Evolutionary conservation across 306 rosid species (phyloP), one percentile per base, ranked within the genome.

Genomic region (Dalbergia cochinchinensis): DNA sequence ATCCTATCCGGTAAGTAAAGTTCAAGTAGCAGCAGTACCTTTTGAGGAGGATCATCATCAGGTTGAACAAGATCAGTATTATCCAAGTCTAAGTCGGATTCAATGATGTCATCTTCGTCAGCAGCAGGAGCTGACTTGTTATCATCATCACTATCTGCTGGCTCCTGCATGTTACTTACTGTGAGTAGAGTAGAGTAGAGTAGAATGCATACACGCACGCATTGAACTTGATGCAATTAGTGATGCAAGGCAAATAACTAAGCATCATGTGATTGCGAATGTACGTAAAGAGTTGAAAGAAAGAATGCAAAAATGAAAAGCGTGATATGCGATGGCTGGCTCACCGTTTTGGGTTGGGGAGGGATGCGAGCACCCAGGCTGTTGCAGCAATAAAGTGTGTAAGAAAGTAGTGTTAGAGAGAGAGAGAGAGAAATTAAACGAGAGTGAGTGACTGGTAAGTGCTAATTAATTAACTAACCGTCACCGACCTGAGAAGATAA

Each of bases 341-440:
- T 66, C 45, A 87, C 97, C 85, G 64, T 71, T 86, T 87, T 84
- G 14, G 89, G 87, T 78, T 84, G 77, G 10, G 69, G 71, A 42
- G 92, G 97, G 64, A 91, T 84, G 73, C 85, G 90, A 86, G 98
- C 97, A 53, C 98, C 97, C 11, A 91, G 67, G 80, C 97, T 92
- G 31, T 26, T 26, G 60, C 65, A 15, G 12, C 2, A 6, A n/a
- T 12, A 61, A 42, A 31, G 11, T 20, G 6, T 8, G 15, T 14
- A 59, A 5, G 13, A 39, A 5, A 8, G 0, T 12, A 37, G 60
- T n/a, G 68, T 22, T 35, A 73, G 53, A 41, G 19, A 53, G 12
- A 60, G 34, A 80, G 45, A 26, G 60, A 11, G 53, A 47, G 4
- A 10, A 1, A 47, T 1, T 1, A 12, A 11, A 12, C 4, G 44